phyloP scores from a whole-genome alignment of 495 filamentous ascomycete species.

The Xylaria sp. region DNA sequence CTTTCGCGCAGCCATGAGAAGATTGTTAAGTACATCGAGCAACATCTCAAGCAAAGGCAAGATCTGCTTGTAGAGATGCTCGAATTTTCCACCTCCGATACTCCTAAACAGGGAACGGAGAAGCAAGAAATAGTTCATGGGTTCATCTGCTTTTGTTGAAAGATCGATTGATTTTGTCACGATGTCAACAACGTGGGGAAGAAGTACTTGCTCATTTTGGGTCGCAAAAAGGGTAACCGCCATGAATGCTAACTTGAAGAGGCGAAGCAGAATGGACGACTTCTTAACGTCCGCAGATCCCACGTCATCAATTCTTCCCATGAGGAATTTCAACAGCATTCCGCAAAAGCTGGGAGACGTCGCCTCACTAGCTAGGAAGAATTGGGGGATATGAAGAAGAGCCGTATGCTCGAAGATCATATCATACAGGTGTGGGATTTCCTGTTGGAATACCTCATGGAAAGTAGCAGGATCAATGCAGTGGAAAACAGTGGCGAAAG shows the following conservation, averaged over 20 bases:
- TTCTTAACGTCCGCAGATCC: slow-evolving; percentile 89
- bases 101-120: slow-evolving; percentile 91
- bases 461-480: slow-evolving; percentile 98
- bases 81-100: slow-evolving; percentile 96
- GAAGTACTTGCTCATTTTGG: slow-evolving; percentile 93
- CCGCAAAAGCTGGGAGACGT: slow-evolving; percentile 97
- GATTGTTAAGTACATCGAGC: slow-evolving; percentile 93
- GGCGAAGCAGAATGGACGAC: slow-evolving; percentile 87
- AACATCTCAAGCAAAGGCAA: slow-evolving; percentile 95
- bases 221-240: slow-evolving; percentile 93
- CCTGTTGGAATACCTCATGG: slow-evolving; percentile 96
- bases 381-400: slow-evolving; percentile 93
- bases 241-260: slow-evolving; percentile 99
- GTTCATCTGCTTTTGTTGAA: slow-evolving; percentile 93
- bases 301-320: slow-evolving; percentile 94
- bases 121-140: slow-evolving; percentile 98
- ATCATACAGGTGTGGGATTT: slow-evolving; percentile 94
- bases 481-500: slow-evolving; percentile 97
- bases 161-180: slow-evolving; percentile 95
- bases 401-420: slow-evolving; percentile 98
- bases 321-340: slow-evolving; percentile 95
- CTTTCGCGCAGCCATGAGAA: slow-evolving; percentile 87
- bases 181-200: slow-evolving; percentile 95
- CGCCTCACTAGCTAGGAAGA: slow-evolving; percentile 96
- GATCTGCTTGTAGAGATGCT: slow-evolving; percentile 97